phyloP scores from a whole-genome alignment of 345 rosid species.

The Turritis glabra region DNA sequence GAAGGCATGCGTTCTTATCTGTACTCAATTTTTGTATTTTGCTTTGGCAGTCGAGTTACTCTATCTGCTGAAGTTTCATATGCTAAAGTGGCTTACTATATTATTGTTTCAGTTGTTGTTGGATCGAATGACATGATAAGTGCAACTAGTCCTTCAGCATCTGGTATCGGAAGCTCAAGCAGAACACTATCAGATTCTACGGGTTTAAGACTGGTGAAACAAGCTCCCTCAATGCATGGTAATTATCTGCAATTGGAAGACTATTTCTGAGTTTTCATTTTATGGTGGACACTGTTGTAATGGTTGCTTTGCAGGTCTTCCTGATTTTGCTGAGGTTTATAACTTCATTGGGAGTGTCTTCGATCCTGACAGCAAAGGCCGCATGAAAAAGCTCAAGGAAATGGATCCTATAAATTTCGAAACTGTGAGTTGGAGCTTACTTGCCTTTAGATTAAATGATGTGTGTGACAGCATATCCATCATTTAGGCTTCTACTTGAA shows the following conservation, averaged over 20 bases:
- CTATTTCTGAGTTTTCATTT: neutral
- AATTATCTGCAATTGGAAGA: neutral
- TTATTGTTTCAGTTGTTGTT: conserved; percentile 31
- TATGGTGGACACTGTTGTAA: conserved; percentile 11
- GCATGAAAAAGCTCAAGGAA: conserved; percentile 76
- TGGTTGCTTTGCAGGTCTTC: conserved; percentile 60
- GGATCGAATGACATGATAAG: conserved; percentile 42
- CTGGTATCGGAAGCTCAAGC: conserved; percentile 43
- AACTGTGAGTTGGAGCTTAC: conserved; percentile 63
- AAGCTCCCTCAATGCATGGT: conserved; percentile 35
- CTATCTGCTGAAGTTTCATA: neutral
- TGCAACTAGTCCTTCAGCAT: conserved; percentile 53
- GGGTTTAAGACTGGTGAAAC: conserved; percentile 18
- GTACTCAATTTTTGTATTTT: neutral
- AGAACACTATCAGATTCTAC: conserved; percentile 25
- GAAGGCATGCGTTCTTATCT: conserved; percentile 33
- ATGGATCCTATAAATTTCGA: conserved; percentile 95
- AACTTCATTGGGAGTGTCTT: conserved; percentile 81
- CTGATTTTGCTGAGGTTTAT: conserved; percentile 89
- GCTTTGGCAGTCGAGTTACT: neutral
- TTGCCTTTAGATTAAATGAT: conserved; percentile 3
- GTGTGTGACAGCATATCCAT: conserved; percentile 10
- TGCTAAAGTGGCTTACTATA: neutral
- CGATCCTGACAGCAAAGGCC: conserved; percentile 67
- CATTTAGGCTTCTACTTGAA: neutral